These are phyloP conservation scores for Vachellia pachyceras DNA, from an alignment of 306 rosid genomes.

Conservation along the genomic window DNA sequence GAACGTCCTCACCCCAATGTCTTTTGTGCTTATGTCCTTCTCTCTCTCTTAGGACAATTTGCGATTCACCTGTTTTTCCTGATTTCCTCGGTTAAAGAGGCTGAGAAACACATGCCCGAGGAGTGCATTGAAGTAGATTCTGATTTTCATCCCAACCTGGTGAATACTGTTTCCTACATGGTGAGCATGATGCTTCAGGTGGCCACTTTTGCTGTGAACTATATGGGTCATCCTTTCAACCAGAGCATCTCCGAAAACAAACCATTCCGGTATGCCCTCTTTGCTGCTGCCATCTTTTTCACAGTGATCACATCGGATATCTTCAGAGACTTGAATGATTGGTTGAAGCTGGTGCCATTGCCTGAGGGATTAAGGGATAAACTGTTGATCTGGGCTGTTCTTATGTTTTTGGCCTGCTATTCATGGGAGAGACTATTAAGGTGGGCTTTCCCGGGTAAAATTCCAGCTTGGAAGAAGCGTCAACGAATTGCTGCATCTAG, in stretches of 20 bases:
- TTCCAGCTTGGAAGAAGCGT: conserved; percentile 89
- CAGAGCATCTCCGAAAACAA: conserved; percentile 93
- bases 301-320: conserved; percentile 86
- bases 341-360: conserved; percentile 91
- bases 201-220: conserved; percentile 99
- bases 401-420: conserved; percentile 82
- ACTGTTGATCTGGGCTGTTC: conserved; percentile 82
- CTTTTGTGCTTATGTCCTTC: conserved; percentile 81
- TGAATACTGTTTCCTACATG: conserved; percentile 97
- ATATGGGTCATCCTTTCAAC: conserved; percentile 99
- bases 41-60: conserved; percentile 95
- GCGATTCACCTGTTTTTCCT: conserved; percentile 76
- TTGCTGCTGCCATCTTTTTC: conserved; percentile 77
- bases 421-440: conserved; percentile 88
- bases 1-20: conserved; percentile 93
- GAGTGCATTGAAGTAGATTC: conserved; percentile 98
- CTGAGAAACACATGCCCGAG: conserved; percentile 93
- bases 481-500: conserved; percentile 69
- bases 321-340: conserved; percentile 80
- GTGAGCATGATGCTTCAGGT: conserved; percentile 99
- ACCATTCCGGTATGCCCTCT: conserved; percentile 81
- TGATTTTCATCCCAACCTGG: conserved; percentile 90
- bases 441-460: conserved; percentile 91
- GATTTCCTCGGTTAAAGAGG: conserved; percentile 83
- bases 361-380: conserved; percentile 85